These are phyloP conservation scores for Physcia stellaris DNA, from an alignment of 495 filamentous ascomycete genomes.

Conservation along the genomic window DNA sequence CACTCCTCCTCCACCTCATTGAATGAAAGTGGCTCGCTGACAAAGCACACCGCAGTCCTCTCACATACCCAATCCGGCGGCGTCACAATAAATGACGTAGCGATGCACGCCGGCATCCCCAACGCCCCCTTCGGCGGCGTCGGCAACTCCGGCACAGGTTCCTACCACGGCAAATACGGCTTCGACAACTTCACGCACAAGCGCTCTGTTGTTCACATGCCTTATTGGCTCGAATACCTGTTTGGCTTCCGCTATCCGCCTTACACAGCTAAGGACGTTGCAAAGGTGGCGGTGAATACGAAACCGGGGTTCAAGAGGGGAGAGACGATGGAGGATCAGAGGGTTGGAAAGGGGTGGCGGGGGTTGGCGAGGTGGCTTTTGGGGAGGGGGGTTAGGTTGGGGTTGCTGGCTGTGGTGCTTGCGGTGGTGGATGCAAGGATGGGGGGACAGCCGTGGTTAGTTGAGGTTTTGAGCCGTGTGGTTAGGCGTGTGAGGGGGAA, in stretches of 20 bases:
- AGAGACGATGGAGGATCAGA: slow-evolving; percentile 10
- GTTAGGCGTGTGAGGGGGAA: too few relatives aligned
- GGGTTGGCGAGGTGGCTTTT: neutral
- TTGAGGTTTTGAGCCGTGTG: too few relatives aligned
- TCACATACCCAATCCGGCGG: slow-evolving; percentile 13
- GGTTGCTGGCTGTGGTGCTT: neutral
- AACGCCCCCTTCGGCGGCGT: slow-evolving; percentile 16
- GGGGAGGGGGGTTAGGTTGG: neutral
- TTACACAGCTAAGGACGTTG: slow-evolving; percentile 1
- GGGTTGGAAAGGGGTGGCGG: neutral
- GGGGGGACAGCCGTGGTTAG: neutral
- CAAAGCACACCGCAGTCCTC: too few relatives aligned
- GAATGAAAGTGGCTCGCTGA: too few relatives aligned
- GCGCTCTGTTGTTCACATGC: slow-evolving; percentile 13
- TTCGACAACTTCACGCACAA: slow-evolving; percentile 16
- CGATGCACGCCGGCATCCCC: slow-evolving; percentile 7
- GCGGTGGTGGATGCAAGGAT: slow-evolving; percentile 1
- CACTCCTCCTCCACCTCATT: too few relatives aligned
- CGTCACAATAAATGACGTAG: slow-evolving; percentile 12
- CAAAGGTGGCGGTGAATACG: slow-evolving; percentile 1
- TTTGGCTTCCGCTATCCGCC: slow-evolving; percentile 9
- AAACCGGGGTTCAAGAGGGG: slow-evolving; percentile 9
- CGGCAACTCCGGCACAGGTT: slow-evolving; percentile 10
- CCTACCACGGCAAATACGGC: slow-evolving; percentile 14
- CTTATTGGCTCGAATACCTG: slow-evolving; percentile 9